Conservation (phyloP, 2,329 filamentous ascomycete species). For the Ophiocordyceps sinensis region DNA sequence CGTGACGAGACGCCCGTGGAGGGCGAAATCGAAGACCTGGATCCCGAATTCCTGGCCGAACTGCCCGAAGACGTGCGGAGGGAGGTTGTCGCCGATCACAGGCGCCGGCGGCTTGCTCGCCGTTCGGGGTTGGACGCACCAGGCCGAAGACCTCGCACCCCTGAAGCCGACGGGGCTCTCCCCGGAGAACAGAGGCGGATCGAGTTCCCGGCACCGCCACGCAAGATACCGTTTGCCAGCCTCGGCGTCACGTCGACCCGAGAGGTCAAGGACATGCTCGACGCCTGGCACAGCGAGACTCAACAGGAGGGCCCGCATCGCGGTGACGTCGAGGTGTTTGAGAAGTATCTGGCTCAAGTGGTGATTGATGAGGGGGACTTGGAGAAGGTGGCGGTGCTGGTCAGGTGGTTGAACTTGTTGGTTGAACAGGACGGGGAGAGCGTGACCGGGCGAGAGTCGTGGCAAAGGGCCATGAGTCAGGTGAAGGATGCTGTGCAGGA, state of each 20-base stretch:
- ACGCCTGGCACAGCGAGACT: slow-evolving; percentile 64
- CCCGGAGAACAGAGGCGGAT: slow-evolving; percentile 26
- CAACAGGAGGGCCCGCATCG: slow-evolving; percentile 59
- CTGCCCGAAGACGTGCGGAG: slow-evolving; percentile 66
- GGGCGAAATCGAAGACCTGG: slow-evolving; percentile 35
- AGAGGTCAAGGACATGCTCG: slow-evolving; percentile 62
- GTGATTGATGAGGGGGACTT: slow-evolving; percentile 64
- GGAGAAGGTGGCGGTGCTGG: slow-evolving; percentile 55
- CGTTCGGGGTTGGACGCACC: slow-evolving; percentile 32
- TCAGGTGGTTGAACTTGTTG: slow-evolving; percentile 51
- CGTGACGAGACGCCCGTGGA: slow-evolving; percentile 12
- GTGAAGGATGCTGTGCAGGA: slow-evolving; percentile 37
- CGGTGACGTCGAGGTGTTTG: slow-evolving; percentile 63
- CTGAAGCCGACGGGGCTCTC: slow-evolving; percentile 10
- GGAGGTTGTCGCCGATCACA: slow-evolving; percentile 66
- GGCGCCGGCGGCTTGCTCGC: slow-evolving; percentile 39
- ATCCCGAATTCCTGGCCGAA: slow-evolving; percentile 63
- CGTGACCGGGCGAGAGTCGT: slow-evolving; percentile 24
- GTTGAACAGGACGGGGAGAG: slow-evolving; percentile 31
- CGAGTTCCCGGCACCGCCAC: slow-evolving; percentile 29
- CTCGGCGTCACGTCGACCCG: slow-evolving; percentile 24
- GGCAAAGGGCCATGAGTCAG: slow-evolving; percentile 27
- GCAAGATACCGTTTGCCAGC: slow-evolving; percentile 30
- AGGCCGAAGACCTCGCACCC: slow-evolving; percentile 9
- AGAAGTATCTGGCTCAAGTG: slow-evolving; percentile 57